Conservation (phyloP, 148 eudicot genomes). For the Nyssa sinensis region DNA sequence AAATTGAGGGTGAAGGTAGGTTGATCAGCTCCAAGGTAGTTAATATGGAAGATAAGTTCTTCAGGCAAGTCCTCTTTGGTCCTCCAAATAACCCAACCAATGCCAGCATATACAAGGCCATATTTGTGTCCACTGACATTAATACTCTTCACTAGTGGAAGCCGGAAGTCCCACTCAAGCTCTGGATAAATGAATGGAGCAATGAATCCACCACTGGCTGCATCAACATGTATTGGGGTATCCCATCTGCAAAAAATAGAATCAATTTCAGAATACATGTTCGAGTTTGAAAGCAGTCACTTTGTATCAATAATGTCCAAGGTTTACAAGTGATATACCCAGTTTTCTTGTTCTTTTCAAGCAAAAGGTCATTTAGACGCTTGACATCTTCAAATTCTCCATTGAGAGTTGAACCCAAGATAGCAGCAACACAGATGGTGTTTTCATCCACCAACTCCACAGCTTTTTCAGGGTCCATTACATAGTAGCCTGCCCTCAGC, state of each 20-base stretch:
- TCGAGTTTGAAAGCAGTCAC: too few species aligned
- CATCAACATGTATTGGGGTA: constrained; percentile 21
- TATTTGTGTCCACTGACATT: constrained; percentile 29
- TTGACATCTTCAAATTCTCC: constrained; percentile 13
- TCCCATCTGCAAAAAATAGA: constrained; percentile 17
- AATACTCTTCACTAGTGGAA: constrained; percentile 24
- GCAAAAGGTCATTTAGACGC: constrained; percentile 1
- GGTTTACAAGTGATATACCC: not conserved
- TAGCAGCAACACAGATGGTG: constrained; percentile 6
- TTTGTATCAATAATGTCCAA: too few species aligned
- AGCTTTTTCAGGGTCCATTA: constrained; percentile 9
- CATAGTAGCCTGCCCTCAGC: constrained; percentile 17
- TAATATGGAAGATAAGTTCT: constrained; percentile 26
- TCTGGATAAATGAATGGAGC: constrained; percentile 21
- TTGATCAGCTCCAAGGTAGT: constrained; percentile 32
- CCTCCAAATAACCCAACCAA: constrained; percentile 28
- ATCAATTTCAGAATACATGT: too few species aligned
- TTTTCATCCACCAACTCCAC: constrained; percentile 7
- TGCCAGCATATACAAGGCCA: constrained; percentile 24
- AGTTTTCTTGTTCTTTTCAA: not conserved
- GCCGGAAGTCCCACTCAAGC: constrained; percentile 21
- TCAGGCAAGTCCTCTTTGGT: constrained; percentile 24
- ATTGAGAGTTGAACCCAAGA: constrained; percentile 2
- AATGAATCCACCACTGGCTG: constrained; percentile 20
- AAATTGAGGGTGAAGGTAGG: constrained; percentile 27